These are phyloP conservation scores for Cryptosporidium andersoni DNA, from an alignment of 169 alveolate species.

Conservation along the genomic window DNA sequence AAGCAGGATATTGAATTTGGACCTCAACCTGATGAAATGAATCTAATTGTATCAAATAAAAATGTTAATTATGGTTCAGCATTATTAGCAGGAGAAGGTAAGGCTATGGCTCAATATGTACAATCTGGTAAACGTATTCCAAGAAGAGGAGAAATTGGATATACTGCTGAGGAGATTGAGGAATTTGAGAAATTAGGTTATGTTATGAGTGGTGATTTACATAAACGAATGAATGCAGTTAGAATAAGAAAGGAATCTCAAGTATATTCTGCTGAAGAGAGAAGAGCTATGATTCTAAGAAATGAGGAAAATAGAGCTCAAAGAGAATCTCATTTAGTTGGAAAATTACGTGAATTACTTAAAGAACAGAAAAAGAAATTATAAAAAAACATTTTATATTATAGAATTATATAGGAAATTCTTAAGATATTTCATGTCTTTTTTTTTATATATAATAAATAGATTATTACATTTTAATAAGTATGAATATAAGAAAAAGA, in stretches of 20 bases:
- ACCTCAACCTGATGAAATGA: slow-evolving; percentile 15
- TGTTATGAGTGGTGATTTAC: slow-evolving; percentile 92
- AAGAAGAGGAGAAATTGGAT: slow-evolving; percentile 92
- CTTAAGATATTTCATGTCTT: no score
- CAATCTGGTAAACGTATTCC: slow-evolving; percentile 89
- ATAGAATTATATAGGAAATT: no score
- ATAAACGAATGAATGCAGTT: slow-evolving; percentile 89
- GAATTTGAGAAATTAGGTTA: slow-evolving; percentile 88
- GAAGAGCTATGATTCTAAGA: slow-evolving; percentile 81
- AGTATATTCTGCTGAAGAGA: slow-evolving; percentile 83
- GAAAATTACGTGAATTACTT: slow-evolving; percentile 79
- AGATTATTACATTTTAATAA: no score
- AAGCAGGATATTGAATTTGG: slow-evolving; percentile 20
- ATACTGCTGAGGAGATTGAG: slow-evolving; percentile 90
- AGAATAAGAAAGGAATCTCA: slow-evolving; percentile 87
- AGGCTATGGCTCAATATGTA: slow-evolving; percentile 86
- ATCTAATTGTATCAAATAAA: slow-evolving; percentile 4
- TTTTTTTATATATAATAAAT: no score
- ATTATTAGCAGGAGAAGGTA: slow-evolving; percentile 82
- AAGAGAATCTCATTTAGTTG: slow-evolving; percentile 81
- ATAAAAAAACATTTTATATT: neutral
- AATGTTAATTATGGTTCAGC: slow-evolving; percentile 72
- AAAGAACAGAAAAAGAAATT: slow-evolving; percentile 51
- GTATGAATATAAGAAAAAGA: no score
- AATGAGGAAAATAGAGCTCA: slow-evolving; percentile 81